Conservation (phyloP, 257 asterid genomes). For the Perilla frutescens region DNA sequence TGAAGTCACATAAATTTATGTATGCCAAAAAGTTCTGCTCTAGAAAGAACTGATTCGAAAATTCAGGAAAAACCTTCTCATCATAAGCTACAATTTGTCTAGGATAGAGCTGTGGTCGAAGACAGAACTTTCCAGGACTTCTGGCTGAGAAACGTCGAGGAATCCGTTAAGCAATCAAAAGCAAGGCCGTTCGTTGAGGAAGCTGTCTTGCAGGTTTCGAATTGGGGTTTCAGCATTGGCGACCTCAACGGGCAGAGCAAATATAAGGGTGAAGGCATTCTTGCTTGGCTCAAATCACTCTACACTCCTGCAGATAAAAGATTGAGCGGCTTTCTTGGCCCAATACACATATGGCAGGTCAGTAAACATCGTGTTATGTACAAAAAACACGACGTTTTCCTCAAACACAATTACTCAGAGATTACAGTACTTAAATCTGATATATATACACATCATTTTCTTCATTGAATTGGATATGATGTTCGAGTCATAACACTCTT, state of each 20-base stretch:
- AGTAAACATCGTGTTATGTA: neutral
- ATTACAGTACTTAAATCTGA: neutral
- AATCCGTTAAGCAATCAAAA: slow-evolving; percentile 79
- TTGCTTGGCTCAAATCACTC: slow-evolving; percentile 72
- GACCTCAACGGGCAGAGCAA: slow-evolving; percentile 69
- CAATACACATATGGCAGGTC: slow-evolving; percentile 93
- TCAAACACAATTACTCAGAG: neutral
- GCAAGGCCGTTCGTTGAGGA: slow-evolving; percentile 85
- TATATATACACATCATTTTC: neutral
- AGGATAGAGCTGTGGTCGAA: slow-evolving; percentile 83
- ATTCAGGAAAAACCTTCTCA: slow-evolving; percentile 26
- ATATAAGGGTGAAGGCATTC: slow-evolving; percentile 57
- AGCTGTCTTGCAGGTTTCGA: slow-evolving; percentile 78
- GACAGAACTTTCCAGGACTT: slow-evolving; percentile 56
- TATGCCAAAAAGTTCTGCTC: slow-evolving; percentile 1
- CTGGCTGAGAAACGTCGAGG: slow-evolving; percentile 92
- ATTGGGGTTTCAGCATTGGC: slow-evolving; percentile 88
- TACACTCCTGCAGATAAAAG: slow-evolving; percentile 60
- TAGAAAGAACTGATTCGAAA: neutral
- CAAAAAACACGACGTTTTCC: no score
- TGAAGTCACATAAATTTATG: neutral
- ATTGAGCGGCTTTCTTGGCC: slow-evolving; percentile 78
- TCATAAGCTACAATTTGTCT: slow-evolving; percentile 36
- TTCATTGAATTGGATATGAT: neutral
- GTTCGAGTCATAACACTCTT: neutral